phyloP scores from a whole-genome alignment of 306 rosid genomes.

The Trichosanthes cucumerina region DNA sequence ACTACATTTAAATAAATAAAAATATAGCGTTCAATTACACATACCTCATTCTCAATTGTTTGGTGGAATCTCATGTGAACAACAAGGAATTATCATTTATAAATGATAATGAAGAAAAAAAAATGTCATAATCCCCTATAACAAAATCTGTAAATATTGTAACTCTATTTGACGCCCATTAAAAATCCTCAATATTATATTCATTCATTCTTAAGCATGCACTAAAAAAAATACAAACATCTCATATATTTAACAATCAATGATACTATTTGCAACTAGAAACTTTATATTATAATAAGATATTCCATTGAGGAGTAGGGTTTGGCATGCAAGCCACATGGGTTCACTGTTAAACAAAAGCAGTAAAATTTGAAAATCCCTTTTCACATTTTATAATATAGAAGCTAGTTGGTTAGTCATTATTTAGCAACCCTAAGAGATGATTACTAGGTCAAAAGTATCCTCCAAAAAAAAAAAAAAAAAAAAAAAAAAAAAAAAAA shows the following conservation, averaged over 20 bases:
- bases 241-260: too few species aligned
- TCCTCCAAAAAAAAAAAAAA: neutral
- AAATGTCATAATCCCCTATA: too few species aligned
- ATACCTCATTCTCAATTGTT: too few species aligned
- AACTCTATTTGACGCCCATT: too few species aligned
- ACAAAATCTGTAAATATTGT: too few species aligned
- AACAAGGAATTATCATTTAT: too few species aligned
- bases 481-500: neutral
- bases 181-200: too few species aligned
- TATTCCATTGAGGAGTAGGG: neutral
- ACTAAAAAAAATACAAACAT: neutral
- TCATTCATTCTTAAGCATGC: neutral
- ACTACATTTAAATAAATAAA: too few species aligned
- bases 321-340: constrained; percentile 11
- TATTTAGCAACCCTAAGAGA: constrained; percentile 13
- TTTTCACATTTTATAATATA: neutral
- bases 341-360: constrained; percentile 6
- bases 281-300: neutral
- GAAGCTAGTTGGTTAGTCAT: neutral
- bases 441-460: constrained; percentile 29
- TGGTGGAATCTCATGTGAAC: too few species aligned
- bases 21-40: too few species aligned
- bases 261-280: too few species aligned
- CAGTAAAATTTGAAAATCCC: constrained; percentile 11
- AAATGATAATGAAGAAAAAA: too few species aligned